These are phyloP conservation scores for button mushroom (Agaricus bisporus) DNA, from an alignment of 768 basidiomycete species.

Conservation along the genomic window DNA sequence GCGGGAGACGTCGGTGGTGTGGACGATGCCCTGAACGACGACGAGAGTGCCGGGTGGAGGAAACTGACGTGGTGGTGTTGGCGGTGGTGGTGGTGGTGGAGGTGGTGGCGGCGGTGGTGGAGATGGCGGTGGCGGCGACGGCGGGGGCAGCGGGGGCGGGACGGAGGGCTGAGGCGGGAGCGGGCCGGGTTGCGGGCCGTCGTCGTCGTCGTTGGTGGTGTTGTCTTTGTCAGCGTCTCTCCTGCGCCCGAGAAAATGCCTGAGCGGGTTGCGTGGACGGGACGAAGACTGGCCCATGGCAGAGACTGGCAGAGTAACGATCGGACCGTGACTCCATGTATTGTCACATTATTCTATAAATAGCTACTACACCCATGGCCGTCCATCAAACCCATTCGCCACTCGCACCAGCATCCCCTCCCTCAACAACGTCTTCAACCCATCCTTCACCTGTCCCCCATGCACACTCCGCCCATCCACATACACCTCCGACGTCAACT, in stretches of 20 bases:
- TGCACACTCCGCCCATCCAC: constrained; percentile 1
- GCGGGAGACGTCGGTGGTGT: constrained; percentile 62
- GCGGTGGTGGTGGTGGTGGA: not conserved
- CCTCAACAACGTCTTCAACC: not conserved
- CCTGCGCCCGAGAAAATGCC: no score
- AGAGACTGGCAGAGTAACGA: not conserved
- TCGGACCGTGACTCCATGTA: no score
- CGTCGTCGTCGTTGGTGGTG: no score
- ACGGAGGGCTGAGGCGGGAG: not conserved
- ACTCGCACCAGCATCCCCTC: constrained; percentile 3
- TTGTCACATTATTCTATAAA: not conserved
- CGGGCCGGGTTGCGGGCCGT: no score
- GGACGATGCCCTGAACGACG: constrained; percentile 79
- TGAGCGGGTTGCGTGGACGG: not conserved
- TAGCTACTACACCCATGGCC: not conserved
- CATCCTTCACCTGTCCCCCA: not conserved
- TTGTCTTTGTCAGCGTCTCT: no score
- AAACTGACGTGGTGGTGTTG: constrained; percentile 35
- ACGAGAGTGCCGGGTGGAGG: constrained; percentile 75
- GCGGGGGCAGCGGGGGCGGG: not conserved
- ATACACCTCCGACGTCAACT: constrained; percentile 6
- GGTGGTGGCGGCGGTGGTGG: not conserved
- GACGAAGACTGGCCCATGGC: constrained; percentile 17
- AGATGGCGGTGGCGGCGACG: not conserved
- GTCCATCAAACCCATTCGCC: constrained; percentile 1